Conservation (phyloP, 495 filamentous ascomycete genomes). For the Podospora conica region DNA sequence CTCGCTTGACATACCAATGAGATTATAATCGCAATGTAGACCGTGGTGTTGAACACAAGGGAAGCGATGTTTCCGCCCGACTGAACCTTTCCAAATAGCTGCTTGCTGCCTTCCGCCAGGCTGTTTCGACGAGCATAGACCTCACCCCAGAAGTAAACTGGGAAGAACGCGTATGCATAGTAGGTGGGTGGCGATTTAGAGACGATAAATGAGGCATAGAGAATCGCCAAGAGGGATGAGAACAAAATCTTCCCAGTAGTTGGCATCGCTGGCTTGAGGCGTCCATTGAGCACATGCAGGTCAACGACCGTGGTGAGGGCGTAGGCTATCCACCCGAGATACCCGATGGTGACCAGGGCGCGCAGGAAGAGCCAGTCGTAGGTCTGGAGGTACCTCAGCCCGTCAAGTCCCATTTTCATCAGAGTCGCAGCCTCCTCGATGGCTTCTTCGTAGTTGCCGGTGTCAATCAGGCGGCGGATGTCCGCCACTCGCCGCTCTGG, state of each 20-base stretch:
- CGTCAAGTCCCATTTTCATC: conserved; percentile 70
- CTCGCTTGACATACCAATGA: conserved; percentile 62
- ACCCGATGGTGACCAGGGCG: conserved; percentile 87
- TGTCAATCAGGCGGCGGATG: conserved; percentile 62
- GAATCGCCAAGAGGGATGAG: conserved; percentile 61
- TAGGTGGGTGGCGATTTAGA: conserved; percentile 79
- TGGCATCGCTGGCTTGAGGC: conserved; percentile 59
- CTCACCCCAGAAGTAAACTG: conserved; percentile 94
- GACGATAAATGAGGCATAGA: conserved; percentile 73
- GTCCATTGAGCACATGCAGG: conserved; percentile 75
- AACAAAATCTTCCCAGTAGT: conserved; percentile 58
- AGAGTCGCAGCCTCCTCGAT: conserved; percentile 70
- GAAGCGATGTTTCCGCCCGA: conserved; percentile 48
- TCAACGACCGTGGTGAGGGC: conserved; percentile 88
- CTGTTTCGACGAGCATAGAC: conserved; percentile 74
- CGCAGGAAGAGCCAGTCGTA: conserved; percentile 96
- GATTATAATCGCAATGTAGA: conserved; percentile 69
- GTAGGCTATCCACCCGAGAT: conserved; percentile 95
- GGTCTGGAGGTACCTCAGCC: conserved; percentile 89
- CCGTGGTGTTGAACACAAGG: conserved; percentile 55
- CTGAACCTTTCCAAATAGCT: conserved; percentile 61
- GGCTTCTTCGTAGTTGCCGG: conserved; percentile 60
- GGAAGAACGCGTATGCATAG: conserved; percentile 89
- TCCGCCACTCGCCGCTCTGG: conserved; percentile 60
- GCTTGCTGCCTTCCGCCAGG: conserved; percentile 58